These are phyloP conservation scores for Cutaneotrichosporon sp. DNA, from an alignment of 1,284 basidiomycete genomes.

Conservation along the genomic window DNA sequence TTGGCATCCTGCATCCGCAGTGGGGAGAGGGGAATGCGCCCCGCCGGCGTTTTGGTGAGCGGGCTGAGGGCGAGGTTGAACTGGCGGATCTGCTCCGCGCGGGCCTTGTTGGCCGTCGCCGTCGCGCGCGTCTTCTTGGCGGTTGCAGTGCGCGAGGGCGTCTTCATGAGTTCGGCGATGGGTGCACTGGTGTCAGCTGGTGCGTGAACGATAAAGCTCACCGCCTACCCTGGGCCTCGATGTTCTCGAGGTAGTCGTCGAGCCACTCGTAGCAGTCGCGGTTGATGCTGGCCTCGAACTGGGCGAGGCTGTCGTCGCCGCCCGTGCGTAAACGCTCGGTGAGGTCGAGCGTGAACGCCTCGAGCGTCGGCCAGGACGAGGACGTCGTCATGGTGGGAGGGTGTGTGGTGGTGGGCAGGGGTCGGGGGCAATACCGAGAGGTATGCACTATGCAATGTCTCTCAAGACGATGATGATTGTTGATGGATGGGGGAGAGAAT, in stretches of 20 bases:
- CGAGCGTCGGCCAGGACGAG: conserved; percentile 26
- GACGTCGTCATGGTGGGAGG: conserved; percentile 10
- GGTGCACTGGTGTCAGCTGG: conserved; percentile 33
- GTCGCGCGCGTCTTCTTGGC: conserved; percentile 51
- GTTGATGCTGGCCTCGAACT: conserved; percentile 44
- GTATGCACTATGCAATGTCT: conserved; percentile 1
- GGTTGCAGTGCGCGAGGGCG: conserved; percentile 50
- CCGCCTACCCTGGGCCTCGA: conserved; percentile 32
- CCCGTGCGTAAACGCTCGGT: conserved; percentile 34
- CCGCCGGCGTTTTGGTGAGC: conserved; percentile 25
- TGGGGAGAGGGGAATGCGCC: conserved; percentile 40
- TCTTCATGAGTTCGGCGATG: conserved; percentile 52
- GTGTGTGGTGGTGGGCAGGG: not conserved
- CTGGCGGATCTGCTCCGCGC: conserved; percentile 20
- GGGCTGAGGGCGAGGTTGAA: conserved; percentile 45
- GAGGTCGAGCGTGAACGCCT: conserved; percentile 42
- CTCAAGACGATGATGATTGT: not conserved
- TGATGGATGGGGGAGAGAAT: conserved; percentile 2
- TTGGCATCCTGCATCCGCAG: conserved; percentile 40
- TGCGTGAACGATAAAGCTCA: conserved; percentile 15
- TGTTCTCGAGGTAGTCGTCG: conserved; percentile 47
- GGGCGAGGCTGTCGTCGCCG: conserved; percentile 34
- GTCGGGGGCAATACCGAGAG: not conserved
- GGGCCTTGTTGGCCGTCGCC: conserved; percentile 30
- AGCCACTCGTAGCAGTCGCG: conserved; percentile 51